A percentile compares a stretch with the other conserved stretches of the same genome.
phyloP scores from a whole-genome alignment of 192 early-diverging fungal species.

The Spizellomyces punctatus region DNA sequence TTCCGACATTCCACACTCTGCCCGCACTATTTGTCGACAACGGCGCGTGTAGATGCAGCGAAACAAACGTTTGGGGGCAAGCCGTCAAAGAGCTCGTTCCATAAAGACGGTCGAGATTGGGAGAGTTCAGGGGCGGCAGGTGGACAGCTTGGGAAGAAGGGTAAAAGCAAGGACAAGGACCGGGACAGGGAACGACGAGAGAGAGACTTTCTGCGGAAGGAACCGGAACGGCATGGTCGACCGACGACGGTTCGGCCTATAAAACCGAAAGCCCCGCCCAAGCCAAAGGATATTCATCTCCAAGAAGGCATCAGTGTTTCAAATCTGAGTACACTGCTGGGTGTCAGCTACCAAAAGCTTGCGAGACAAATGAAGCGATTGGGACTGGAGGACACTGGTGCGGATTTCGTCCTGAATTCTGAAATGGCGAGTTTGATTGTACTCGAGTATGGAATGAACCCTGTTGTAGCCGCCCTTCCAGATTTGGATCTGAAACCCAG shows the following conservation, averaged over 20 bases:
- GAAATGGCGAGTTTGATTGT: conserved; percentile 87
- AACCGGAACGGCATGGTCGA: conserved; percentile 59
- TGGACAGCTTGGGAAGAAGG: not conserved
- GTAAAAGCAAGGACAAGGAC: not conserved
- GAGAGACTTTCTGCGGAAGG: not conserved
- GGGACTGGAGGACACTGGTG: conserved; percentile 79
- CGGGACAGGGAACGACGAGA: not conserved
- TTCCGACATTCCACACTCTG: no score
- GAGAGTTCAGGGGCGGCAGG: no score
- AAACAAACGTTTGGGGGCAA: no score
- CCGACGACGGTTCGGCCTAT: conserved; percentile 95
- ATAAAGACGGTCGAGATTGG: no score
- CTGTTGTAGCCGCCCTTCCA: conserved; percentile 66
- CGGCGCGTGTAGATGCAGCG: no score
- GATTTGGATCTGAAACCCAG: conserved; percentile 63
- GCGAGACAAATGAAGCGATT: conserved; percentile 71
- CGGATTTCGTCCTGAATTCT: conserved; percentile 78
- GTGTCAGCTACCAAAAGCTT: conserved; percentile 69
- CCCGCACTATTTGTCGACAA: no score
- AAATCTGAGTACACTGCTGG: conserved; percentile 77
- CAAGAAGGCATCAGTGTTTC: conserved; percentile 83
- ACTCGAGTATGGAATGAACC: conserved; percentile 85
- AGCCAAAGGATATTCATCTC: conserved; percentile 68
- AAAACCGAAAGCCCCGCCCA: conserved; percentile 35
- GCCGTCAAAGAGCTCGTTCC: no score